Base-by-base conservation (phyloP, 257 asterid species). In the Scutellaria barbata region DNA sequence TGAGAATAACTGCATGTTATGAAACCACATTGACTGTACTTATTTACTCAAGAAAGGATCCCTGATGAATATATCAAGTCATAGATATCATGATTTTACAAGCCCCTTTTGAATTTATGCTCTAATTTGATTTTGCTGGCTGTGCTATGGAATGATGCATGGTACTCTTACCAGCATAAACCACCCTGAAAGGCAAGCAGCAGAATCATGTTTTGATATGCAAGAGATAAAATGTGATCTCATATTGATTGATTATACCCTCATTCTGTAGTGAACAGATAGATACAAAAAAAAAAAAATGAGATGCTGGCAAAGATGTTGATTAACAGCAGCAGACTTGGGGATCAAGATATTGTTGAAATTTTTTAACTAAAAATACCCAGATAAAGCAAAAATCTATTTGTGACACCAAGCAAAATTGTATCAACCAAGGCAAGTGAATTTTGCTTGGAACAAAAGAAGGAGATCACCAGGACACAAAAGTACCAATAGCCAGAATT, bases 1-100 rank as follows among this genome's bases (percentile, higher is more conserved):
- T 83, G 89, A 87, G 88, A 81, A 87, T 73, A 67, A 77, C 68
- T 75, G 66, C 74, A 62, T 13, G 39, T 43, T 33, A 76, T 20
- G 48, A 50, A 18, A 47, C 16, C 68, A 66, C n/a, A 14, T 35
- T 43, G 57, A 62, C 65, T 12, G 48, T 53, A 52, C 66, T n/a
- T 55, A 61, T 54, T 45, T 73, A 58, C 13, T 67, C 52, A 69
- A 57, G 53, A 61, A 46, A 43, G 58, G 51, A 39, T 33, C 20
- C 20, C 77, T 59, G 64, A 76, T 13, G 48, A 72, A 63, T 10
- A 42, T 20, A n/a, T 17, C 35, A 40, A 37, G 71, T 43, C 66
- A 73, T 17, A 51, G 25, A 76, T 48, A 56, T 64, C 72, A 50
- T 22, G 68, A 72, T 16, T 63, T 37, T 43, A 69, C 41, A 52